Conservation (phyloP, 2,329 filamentous ascomycete species). For the Diaporthe sp. region DNA sequence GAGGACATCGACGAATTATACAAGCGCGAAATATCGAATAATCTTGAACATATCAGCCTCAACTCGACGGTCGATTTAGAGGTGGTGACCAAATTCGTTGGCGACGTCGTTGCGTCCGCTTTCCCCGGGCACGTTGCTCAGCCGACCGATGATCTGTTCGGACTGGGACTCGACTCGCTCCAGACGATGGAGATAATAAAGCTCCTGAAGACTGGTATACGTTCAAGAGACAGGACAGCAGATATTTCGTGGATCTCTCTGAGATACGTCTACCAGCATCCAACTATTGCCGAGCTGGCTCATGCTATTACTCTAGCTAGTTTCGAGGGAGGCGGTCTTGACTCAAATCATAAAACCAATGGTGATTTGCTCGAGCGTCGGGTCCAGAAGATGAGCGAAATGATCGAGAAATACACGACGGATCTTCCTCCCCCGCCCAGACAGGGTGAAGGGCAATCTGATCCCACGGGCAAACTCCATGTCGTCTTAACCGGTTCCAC, state of each 20-base stretch:
- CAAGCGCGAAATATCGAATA: constrained; percentile 26
- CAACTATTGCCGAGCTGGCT: constrained; percentile 40
- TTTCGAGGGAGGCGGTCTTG: background rate
- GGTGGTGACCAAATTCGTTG: constrained; percentile 28
- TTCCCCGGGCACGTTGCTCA: constrained; percentile 30
- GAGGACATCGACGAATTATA: constrained; percentile 8
- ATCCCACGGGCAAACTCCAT: constrained; percentile 38
- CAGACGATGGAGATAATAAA: constrained; percentile 42
- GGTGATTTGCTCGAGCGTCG: background rate
- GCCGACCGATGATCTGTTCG: constrained; percentile 42
- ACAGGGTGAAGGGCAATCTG: background rate
- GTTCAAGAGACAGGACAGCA: background rate
- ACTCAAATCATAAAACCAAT: background rate
- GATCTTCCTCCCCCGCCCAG: background rate
- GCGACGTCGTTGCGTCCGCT: constrained; percentile 33
- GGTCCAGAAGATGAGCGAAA: constrained; percentile 8
- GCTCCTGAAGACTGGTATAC: constrained; percentile 39
- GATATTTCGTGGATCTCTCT: constrained; percentile 35
- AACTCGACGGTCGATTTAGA: background rate
- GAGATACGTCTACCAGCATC: constrained; percentile 42
- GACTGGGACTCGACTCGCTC: constrained; percentile 43
- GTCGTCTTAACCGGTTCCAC: constrained; percentile 53
- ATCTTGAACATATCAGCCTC: constrained; percentile 10
- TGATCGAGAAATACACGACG: constrained; percentile 3
- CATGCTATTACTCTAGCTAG: background rate